These are phyloP conservation scores for Castanea mollissima DNA, from an alignment of 306 rosid genomes.

Conservation along the genomic window DNA sequence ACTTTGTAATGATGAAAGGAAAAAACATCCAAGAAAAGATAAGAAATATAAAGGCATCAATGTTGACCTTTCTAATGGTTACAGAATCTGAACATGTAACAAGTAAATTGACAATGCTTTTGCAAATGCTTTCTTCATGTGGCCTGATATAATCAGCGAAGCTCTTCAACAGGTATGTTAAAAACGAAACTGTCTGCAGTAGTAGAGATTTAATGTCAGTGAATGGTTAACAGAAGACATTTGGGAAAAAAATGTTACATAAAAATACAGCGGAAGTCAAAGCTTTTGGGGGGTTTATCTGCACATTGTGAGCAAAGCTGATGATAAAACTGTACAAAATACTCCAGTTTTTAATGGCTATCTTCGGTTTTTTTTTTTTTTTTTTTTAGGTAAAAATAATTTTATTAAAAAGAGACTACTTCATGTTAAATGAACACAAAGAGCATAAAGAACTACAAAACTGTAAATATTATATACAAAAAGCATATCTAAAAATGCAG, in stretches of 20 bases:
- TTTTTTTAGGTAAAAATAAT: too few relatives aligned
- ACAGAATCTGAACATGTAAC: constrained; percentile 99
- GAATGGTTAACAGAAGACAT: constrained; percentile 11
- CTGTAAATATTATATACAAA: too few relatives aligned
- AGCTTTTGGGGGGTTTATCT: background rate
- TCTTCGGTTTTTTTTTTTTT: background rate
- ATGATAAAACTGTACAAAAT: constrained; percentile 14
- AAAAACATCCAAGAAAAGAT: constrained; percentile 10
- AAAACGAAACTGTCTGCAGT: constrained; percentile 93
- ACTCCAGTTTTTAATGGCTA: background rate
- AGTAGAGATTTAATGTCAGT: constrained; percentile 27
- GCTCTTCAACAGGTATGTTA: constrained; percentile 92
- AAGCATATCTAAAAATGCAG: too few relatives aligned
- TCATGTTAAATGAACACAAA: too few relatives aligned
- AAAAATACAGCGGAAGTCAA: background rate
- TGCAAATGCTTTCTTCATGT: constrained; percentile 98
- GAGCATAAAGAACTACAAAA: too few relatives aligned
- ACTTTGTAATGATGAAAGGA: constrained; percentile 1
- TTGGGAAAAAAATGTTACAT: constrained; percentile 11
- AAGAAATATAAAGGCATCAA: constrained; percentile 8
- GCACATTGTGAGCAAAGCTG: constrained; percentile 5
- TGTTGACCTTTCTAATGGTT: constrained; percentile 82
- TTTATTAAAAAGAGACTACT: too few relatives aligned
- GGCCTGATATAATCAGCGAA: constrained; percentile 94
- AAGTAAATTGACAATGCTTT: constrained; percentile 96